Evolutionary conservation across 371 early-diverging fungal genomes (phyloP).

Genomic region (Mucor circinelloides): DNA sequence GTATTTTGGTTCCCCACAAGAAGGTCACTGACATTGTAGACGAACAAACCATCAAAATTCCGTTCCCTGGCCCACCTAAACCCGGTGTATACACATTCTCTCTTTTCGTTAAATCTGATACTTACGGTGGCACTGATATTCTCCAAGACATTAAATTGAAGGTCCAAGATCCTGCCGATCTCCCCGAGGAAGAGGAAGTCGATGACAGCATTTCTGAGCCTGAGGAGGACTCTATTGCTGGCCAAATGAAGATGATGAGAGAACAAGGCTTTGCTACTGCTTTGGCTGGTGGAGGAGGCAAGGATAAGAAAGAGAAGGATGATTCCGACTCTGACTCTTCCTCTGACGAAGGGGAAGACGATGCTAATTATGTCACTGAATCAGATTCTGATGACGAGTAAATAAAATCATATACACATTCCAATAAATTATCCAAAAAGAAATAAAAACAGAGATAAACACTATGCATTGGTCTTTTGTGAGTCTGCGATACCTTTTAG

Average conservation of each 20-base stretch:
- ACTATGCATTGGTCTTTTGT: neutral
- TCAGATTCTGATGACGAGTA: slow-evolving; percentile 26
- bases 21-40: slow-evolving; percentile 78
- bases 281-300: slow-evolving; percentile 57
- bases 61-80: slow-evolving; percentile 94
- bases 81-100: slow-evolving; percentile 84
- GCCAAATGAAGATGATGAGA: slow-evolving; percentile 86
- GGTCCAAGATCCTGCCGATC: slow-evolving; percentile 68
- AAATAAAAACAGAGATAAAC: neutral
- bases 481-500: too few relatives aligned
- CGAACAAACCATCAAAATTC: slow-evolving; percentile 73
- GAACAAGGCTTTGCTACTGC: slow-evolving; percentile 71
- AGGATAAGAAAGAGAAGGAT: slow-evolving; percentile 29
- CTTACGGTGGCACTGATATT: slow-evolving; percentile 83
- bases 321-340: slow-evolving; percentile 33
- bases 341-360: slow-evolving; percentile 27
- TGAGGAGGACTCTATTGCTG: slow-evolving; percentile 93
- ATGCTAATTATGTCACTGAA: slow-evolving; percentile 33
- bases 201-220: slow-evolving; percentile 97
- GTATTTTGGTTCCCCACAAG: slow-evolving; percentile 78
- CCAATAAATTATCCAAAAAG: neutral
- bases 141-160: slow-evolving; percentile 73
- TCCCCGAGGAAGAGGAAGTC: slow-evolving; percentile 73
- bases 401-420: neutral
- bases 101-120: slow-evolving; percentile 86